Conservation (phyloP, 2,329 filamentous ascomycete genomes). For the Nemania abortiva region DNA sequence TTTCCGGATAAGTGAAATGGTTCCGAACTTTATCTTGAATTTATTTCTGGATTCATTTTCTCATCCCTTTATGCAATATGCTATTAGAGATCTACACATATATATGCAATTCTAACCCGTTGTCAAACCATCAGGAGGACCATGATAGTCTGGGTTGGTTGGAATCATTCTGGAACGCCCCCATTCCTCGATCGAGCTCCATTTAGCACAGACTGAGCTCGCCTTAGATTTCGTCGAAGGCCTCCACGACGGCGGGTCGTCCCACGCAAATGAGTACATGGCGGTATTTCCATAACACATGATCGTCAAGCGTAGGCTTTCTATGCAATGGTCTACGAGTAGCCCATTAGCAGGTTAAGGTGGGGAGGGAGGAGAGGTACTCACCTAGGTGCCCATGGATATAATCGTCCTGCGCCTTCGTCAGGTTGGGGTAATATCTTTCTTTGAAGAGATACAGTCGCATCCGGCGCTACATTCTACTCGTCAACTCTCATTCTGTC, state of each 20-base stretch:
- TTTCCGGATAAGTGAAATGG: no score
- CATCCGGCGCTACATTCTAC: conserved; percentile 30
- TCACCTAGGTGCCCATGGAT: conserved; percentile 33
- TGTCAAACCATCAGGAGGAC: no score
- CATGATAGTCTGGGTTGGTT: no score
- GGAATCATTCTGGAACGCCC: not conserved
- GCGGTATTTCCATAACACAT: conserved; percentile 38
- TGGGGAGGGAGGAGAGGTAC: not conserved
- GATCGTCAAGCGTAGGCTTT: conserved; percentile 28
- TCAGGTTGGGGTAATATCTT: conserved; percentile 37
- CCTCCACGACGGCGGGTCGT: not conserved
- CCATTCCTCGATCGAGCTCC: conserved; percentile 30
- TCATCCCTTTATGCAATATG: no score
- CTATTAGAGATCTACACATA: no score
- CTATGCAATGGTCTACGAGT: conserved; percentile 35
- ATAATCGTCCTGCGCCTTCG: conserved; percentile 21
- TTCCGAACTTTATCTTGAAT: no score
- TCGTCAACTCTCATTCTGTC: no score
- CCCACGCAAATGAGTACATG: conserved; percentile 33
- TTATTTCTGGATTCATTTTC: no score
- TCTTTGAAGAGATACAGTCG: conserved; percentile 33
- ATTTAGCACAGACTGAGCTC: conserved; percentile 29
- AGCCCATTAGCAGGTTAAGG: not conserved
- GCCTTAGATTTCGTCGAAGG: conserved; percentile 31
- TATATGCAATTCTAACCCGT: no score